Percentiles rank a stretch among this genome's conserved stretches.
Conservation (phyloP, 768 basidiomycete genomes). For the Coprinellus aureogranulatus region DNA sequence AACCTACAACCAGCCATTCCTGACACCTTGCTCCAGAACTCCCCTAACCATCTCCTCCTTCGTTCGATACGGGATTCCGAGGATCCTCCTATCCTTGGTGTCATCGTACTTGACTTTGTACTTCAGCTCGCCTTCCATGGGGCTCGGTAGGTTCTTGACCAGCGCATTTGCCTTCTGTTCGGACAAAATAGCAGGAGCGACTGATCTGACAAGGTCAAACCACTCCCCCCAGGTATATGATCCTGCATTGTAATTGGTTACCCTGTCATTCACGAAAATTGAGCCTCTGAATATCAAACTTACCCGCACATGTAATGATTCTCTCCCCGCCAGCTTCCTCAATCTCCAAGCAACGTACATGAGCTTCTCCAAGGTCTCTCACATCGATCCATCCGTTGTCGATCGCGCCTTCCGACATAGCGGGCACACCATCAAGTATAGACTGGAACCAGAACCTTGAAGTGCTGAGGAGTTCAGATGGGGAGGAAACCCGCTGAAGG, state of each 20-base stretch:
- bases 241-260: neutral
- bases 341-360: constrained; percentile 48
- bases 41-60: too few relatives aligned
- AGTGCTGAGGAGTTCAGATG: neutral
- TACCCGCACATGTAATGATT: constrained; percentile 45
- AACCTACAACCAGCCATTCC: too few relatives aligned
- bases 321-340: constrained; percentile 53
- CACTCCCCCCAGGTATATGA: neutral
- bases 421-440: neutral
- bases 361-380: constrained; percentile 54
- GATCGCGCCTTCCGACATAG: neutral
- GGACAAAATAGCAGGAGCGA: too few relatives aligned
- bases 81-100: too few relatives aligned
- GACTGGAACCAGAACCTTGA: neutral
- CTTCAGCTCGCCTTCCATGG: too few relatives aligned
- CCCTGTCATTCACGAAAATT: neutral
- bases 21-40: too few relatives aligned
- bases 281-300: neutral
- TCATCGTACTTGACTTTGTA: too few relatives aligned
- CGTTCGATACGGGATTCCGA: too few relatives aligned
- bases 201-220: neutral
- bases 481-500: neutral
- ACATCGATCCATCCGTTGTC: constrained; percentile 43
- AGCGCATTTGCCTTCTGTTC: too few relatives aligned
- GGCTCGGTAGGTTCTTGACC: too few relatives aligned